Evolutionary conservation across 768 basidiomycete species (phyloP).

Genomic region (Exidia glandulosa): DNA sequence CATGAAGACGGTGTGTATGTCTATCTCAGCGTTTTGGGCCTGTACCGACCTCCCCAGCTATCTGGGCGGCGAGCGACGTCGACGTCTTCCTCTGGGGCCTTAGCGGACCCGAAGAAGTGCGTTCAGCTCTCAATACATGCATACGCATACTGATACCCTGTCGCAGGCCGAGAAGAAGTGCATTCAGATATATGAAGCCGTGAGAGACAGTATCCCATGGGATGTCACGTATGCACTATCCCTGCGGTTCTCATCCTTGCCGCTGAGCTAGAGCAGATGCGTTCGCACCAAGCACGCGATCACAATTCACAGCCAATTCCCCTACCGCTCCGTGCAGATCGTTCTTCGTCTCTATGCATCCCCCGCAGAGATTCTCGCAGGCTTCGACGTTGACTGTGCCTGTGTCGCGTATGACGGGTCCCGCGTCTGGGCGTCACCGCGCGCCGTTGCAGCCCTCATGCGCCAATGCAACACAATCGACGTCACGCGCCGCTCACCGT

Average conservation of each 20-base stretch:
- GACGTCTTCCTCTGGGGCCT: constrained; percentile 55
- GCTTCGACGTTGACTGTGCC: constrained; percentile 57
- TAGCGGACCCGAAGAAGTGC: constrained; percentile 36
- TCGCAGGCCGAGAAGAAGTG: constrained; percentile 48
- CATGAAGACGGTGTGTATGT: constrained; percentile 25
- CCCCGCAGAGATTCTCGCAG: constrained; percentile 54
- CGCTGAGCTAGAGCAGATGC: constrained; percentile 17
- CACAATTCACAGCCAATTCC: constrained; percentile 59
- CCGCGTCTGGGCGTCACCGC: constrained; percentile 50
- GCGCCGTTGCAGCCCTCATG: constrained; percentile 51
- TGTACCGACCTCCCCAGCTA: not conserved
- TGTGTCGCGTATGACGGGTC: constrained; percentile 45
- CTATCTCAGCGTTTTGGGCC: not conserved
- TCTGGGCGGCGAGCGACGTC: constrained; percentile 51
- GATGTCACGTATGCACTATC: constrained; percentile 33
- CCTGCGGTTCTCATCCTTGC: not conserved
- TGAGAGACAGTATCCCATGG: constrained; percentile 56
- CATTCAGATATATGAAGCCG: constrained; percentile 46
- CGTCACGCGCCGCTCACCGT: constrained; percentile 51
- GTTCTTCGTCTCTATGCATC: constrained; percentile 52
- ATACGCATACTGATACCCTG: not conserved
- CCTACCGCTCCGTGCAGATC: constrained; percentile 56
- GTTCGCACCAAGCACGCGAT: constrained; percentile 55
- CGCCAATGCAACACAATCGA: constrained; percentile 56
- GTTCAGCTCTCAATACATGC: constrained; percentile 1